Evolutionary conservation across 208 protist species (phyloP).

Genomic region (Strigomonas oncopelti): DNA sequence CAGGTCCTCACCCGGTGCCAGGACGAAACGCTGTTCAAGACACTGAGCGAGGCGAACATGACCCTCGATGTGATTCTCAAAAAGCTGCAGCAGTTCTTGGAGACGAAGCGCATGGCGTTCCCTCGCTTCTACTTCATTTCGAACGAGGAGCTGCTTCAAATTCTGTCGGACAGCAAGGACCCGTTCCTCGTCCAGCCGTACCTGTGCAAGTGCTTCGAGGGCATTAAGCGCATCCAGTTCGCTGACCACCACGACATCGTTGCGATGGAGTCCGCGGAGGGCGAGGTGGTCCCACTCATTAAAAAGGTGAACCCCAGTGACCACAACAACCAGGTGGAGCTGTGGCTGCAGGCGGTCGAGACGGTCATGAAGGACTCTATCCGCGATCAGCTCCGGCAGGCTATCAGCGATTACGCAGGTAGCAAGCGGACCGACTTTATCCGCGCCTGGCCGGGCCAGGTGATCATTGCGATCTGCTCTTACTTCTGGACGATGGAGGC

Average conservation of each 20-base stretch:
- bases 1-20: slow-evolving; percentile 87
- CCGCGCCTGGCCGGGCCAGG: slow-evolving; percentile 89
- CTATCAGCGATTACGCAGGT: slow-evolving; percentile 80
- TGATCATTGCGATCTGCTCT: slow-evolving; percentile 88
- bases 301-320: slow-evolving; percentile 83
- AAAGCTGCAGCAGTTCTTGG: slow-evolving; percentile 97
- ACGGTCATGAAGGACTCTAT: slow-evolving; percentile 88
- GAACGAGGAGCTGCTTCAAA: slow-evolving; percentile 94
- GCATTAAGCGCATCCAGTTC: slow-evolving; percentile 91
- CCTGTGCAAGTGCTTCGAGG: slow-evolving; percentile 96
- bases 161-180: slow-evolving; percentile 95
- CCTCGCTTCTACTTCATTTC: slow-evolving; percentile 98
- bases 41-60: slow-evolving; percentile 89
- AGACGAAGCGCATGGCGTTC: slow-evolving; percentile 97
- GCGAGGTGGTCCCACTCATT: slow-evolving; percentile 83
- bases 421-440: slow-evolving; percentile 88
- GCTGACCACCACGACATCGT: slow-evolving; percentile 88
- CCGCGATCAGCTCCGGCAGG: slow-evolving; percentile 78
- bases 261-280: slow-evolving; percentile 89
- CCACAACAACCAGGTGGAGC: slow-evolving; percentile 90
- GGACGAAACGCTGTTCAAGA: slow-evolving; percentile 90
- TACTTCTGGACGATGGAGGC: slow-evolving; percentile 94
- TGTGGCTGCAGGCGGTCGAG: slow-evolving; percentile 94
- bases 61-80: slow-evolving; percentile 95
- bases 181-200: slow-evolving; percentile 94